Conservation (phyloP, 163 green algal species). For the Scenedesmus sp. region DNA sequence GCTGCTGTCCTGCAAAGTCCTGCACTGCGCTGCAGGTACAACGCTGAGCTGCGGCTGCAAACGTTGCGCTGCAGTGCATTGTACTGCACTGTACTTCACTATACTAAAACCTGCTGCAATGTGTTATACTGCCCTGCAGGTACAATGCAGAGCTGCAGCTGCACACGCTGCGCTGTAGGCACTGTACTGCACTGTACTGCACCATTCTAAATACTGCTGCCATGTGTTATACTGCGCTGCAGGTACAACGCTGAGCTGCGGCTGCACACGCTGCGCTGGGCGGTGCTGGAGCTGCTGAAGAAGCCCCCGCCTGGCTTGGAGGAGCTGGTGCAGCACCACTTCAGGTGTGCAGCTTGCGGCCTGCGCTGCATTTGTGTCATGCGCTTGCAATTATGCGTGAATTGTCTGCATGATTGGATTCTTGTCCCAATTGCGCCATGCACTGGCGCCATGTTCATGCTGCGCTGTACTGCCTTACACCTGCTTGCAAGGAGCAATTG, state of each 20-base stretch:
- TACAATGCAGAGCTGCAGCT: not conserved
- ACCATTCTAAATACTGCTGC: not conserved
- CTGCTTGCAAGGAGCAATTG: too few relatives aligned
- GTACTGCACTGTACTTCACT: not conserved
- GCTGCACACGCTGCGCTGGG: constrained; percentile 75
- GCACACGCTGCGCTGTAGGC: not conserved
- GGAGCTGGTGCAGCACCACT: constrained; percentile 53
- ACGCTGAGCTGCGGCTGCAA: not conserved
- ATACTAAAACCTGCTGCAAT: too few relatives aligned
- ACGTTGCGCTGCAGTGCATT: not conserved
- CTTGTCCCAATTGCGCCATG: too few relatives aligned
- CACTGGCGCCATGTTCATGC: too few relatives aligned
- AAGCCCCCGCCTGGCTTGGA: constrained; percentile 79
- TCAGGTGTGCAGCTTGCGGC: constrained; percentile 5
- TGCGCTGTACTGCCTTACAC: too few relatives aligned
- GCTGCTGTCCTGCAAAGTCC: too few relatives aligned
- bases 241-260: constrained; percentile 70
- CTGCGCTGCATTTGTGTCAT: not conserved
- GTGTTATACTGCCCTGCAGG: not conserved
- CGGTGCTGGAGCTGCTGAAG: constrained; percentile 78
- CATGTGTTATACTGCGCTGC: not conserved
- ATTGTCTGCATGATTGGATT: too few relatives aligned
- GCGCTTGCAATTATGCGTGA: too few relatives aligned
- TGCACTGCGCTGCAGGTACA: not conserved
- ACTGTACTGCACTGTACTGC: not conserved